Conservation (phyloP, 2,329 filamentous ascomycete species). For the Metarhizium guizhouense region DNA sequence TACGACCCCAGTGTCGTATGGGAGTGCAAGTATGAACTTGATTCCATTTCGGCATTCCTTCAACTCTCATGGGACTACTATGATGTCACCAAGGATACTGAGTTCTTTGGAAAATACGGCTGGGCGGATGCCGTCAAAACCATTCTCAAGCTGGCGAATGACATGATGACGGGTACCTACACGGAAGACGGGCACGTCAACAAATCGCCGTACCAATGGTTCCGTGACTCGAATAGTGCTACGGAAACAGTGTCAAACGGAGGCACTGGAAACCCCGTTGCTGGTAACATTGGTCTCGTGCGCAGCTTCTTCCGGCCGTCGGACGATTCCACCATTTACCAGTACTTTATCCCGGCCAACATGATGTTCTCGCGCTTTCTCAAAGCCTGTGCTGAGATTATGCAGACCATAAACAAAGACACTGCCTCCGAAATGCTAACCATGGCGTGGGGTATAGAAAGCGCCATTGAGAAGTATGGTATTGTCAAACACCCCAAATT, state of each 20-base stretch:
- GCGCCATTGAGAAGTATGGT: constrained; percentile 61
- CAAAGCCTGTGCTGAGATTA: constrained; percentile 35
- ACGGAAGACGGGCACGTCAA: constrained; percentile 46
- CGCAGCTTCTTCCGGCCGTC: constrained; percentile 84
- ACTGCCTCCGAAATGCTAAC: constrained; percentile 48
- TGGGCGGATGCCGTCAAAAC: constrained; percentile 68
- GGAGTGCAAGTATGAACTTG: constrained; percentile 94
- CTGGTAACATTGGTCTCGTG: constrained; percentile 69
- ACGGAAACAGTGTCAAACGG: constrained; percentile 74
- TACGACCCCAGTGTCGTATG: constrained; percentile 67
- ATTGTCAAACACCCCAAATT: constrained; percentile 53
- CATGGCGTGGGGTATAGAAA: constrained; percentile 47
- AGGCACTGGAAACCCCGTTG: constrained; percentile 74
- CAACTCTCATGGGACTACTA: constrained; percentile 75
- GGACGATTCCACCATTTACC: constrained; percentile 78
- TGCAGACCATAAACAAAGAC: constrained; percentile 35
- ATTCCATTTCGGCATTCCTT: constrained; percentile 81
- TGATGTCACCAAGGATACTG: constrained; percentile 59
- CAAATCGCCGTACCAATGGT: constrained; percentile 63
- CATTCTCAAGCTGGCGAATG: constrained; percentile 58
- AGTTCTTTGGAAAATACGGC: constrained; percentile 62
- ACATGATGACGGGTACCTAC: constrained; percentile 70
- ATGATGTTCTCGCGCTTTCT: constrained; percentile 70
- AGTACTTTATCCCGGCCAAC: constrained; percentile 84
- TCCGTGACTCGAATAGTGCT: constrained; percentile 59